Conservation (phyloP, 2,329 filamentous ascomycete species). For the Ploettnerulaceae sp. region DNA sequence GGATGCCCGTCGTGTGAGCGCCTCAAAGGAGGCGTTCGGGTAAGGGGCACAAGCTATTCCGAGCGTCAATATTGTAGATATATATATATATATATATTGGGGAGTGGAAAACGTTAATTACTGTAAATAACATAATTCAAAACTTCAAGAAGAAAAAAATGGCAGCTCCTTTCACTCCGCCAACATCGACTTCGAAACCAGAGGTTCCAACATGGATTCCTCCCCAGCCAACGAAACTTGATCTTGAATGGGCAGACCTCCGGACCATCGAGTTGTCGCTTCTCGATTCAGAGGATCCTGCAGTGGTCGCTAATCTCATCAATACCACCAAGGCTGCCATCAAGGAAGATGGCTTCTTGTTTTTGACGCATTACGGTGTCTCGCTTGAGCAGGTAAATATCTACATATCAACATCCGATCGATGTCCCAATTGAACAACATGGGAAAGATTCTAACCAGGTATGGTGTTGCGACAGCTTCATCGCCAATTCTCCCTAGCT, state of each 20-base stretch:
- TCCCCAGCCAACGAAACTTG: constrained; percentile 42
- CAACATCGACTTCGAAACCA: constrained; percentile 39
- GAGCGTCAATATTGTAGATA: too few species aligned
- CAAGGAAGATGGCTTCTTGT: constrained; percentile 42
- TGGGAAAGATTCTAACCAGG: background rate
- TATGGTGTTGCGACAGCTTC: constrained; percentile 26
- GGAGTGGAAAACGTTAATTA: too few species aligned
- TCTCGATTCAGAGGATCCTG: constrained; percentile 39
- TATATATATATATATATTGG: too few species aligned
- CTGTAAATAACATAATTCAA: too few species aligned
- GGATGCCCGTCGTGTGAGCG: too few species aligned
- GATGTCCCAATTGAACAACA: background rate
- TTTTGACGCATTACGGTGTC: constrained; percentile 48
- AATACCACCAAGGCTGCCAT: constrained; percentile 41
- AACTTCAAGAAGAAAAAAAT: background rate
- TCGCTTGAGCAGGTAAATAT: constrained; percentile 43
- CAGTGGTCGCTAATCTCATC: constrained; percentile 41
- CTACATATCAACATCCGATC: background rate
- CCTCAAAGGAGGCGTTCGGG: too few species aligned
- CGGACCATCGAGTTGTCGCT: constrained; percentile 41
- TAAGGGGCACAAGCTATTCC: too few species aligned
- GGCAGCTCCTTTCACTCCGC: constrained; percentile 39
- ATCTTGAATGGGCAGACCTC: constrained; percentile 41
- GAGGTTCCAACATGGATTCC: constrained; percentile 40
- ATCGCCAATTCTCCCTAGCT: constrained; percentile 46